These are phyloP conservation scores for Danielozyma ontarioensis DNA, from an alignment of 805 yeast species.

Conservation along the genomic window DNA sequence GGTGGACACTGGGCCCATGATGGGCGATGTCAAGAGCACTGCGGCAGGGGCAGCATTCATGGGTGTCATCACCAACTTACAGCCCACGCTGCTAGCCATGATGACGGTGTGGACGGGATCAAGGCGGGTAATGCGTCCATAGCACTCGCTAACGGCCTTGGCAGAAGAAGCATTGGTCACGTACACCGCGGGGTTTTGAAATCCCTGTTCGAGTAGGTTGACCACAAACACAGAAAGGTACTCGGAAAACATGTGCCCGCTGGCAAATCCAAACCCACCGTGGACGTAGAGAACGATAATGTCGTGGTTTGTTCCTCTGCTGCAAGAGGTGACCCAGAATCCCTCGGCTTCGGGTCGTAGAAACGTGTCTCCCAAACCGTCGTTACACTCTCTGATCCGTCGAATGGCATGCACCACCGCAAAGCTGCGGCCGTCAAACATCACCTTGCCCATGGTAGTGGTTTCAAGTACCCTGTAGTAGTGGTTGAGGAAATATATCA, in stretches of 20 bases:
- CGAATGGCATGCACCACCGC: constrained; percentile 23
- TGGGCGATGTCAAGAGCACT: too few species aligned
- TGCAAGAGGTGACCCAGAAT: constrained; percentile 25
- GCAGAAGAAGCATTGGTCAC: constrained; percentile 12
- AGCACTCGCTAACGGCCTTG: constrained; percentile 11
- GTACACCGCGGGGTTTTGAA: constrained; percentile 41
- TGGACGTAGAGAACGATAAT: constrained; percentile 41
- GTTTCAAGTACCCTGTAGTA: constrained; percentile 1
- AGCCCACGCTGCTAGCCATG: constrained; percentile 34
- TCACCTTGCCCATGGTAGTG: constrained; percentile 1
- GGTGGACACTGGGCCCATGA: constrained; percentile 23
- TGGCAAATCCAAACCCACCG: constrained; percentile 26
- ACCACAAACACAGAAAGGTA: constrained; percentile 37
- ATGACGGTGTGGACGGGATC: constrained; percentile 30
- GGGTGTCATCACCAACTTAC: background rate
- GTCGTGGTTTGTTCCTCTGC: constrained; percentile 28
- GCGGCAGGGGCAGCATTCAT: too few species aligned
- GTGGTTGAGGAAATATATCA: constrained; percentile 5
- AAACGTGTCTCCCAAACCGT: constrained; percentile 27
- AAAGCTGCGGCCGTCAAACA: constrained; percentile 19
- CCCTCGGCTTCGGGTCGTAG: constrained; percentile 18
- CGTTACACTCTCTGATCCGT: constrained; percentile 23
- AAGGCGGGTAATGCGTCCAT: constrained; percentile 19
- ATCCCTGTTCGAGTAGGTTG: constrained; percentile 43
- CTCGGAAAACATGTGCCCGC: constrained; percentile 42